Base-by-base conservation (phyloP, 2,329 filamentous ascomycete species). In the Onygena corvina region DNA sequence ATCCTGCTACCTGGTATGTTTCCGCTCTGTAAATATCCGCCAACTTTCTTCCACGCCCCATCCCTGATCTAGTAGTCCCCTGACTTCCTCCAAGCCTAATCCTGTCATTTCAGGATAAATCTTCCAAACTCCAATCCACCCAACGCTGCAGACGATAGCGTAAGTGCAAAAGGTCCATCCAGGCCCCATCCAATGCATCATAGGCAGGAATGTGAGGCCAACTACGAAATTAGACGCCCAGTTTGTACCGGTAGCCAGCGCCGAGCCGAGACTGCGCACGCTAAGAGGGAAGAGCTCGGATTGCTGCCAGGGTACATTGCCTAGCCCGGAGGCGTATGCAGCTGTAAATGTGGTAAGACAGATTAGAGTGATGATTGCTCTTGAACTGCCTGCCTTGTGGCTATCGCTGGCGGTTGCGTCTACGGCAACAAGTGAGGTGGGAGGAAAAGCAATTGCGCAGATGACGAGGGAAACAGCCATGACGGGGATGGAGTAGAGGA, bases 301-400 rank as follows among this genome's bases (percentile, higher is more conserved):
- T 68, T 94, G 89, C 75, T 94, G 90, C 90, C 90, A 96, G 0
- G 90, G 89, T 2, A 96, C 87, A 58, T 88, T 93, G 6, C 90
- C 90, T 1, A 96, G 74, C 2, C 90, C 90, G 1, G 89, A 72
- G 1, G 90, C 90, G 62, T 93, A 96, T 1, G 83, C 75, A 6
- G 86, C 83, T 1, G 94, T 88, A 64, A 93, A 95, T 5, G 87
- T 57, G 64, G 88, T 83, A 63, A 95, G 82, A 55, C 83, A 83
- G 34, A 77, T 54, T 2, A 95, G 75, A 36, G 95, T 83, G 14
- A 81, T 71, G 45, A 69, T 45, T 3, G 73, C 27, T 14, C 14
- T 16, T 7, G 27, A 7, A 11, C 25, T 46, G 16, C 5, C 21
- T 27, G 38, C 38, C 21, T 23, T 16, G 8, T 14, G 62, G 53